Evolutionary conservation across 225 moss, liverwort and hornwort genomes (phyloP).

Genomic region (Asterella californica): DNA sequence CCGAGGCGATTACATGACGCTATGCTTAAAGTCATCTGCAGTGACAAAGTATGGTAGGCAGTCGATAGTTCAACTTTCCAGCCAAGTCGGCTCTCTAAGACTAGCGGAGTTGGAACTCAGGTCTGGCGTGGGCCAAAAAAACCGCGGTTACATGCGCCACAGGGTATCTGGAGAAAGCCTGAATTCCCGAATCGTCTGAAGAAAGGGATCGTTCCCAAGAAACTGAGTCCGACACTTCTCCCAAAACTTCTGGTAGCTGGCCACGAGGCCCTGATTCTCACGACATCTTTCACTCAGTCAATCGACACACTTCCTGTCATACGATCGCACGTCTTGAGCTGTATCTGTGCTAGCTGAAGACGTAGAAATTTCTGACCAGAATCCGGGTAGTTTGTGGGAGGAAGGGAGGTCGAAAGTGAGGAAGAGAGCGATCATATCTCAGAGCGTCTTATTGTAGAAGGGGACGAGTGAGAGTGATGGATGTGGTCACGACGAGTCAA

Average conservation of each 20-base stretch:
- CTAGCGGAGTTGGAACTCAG: no score
- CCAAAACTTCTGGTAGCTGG: neutral
- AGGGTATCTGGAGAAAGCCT: neutral
- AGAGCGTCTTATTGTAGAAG: neutral
- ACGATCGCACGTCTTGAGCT: neutral
- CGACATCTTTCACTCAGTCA: neutral
- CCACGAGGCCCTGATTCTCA: neutral
- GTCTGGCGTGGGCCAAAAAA: no score
- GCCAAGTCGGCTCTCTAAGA: no score
- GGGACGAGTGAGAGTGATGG: constrained; percentile 46
- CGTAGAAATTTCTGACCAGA: neutral
- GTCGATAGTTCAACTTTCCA: no score
- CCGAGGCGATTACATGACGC: no score
- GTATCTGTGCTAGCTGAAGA: neutral
- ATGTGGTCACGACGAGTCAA: constrained; percentile 79
- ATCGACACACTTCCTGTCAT: neutral
- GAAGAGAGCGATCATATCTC: neutral
- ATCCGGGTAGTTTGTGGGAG: neutral
- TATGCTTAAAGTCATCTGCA: no score
- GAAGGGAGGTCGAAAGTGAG: neutral
- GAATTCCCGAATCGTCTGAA: neutral
- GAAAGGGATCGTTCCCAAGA: neutral
- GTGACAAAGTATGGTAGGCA: no score
- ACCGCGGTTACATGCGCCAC: no score
- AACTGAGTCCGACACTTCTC: neutral